These are phyloP conservation scores for Cystobasidium ongulense DNA, from an alignment of 768 basidiomycete genomes.

Conservation along the genomic window DNA sequence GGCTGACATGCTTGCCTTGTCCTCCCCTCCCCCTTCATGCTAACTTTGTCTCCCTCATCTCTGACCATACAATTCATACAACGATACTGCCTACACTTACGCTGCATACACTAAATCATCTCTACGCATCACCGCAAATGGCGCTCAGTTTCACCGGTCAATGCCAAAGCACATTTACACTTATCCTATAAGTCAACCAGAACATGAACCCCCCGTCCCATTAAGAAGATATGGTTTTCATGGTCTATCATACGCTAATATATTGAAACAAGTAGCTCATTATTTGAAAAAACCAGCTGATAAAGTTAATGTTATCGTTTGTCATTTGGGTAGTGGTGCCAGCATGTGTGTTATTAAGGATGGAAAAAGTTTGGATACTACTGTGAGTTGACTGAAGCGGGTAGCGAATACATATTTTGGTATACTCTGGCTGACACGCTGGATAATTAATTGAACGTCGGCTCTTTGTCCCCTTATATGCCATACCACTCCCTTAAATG, in stretches of 20 bases:
- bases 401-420: too few species aligned
- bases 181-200: conserved; percentile 62
- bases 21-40: too few species aligned
- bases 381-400: too few species aligned
- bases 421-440: too few species aligned
- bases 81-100: not conserved
- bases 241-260: conserved; percentile 56
- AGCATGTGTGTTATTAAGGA: conserved; percentile 65
- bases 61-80: not conserved
- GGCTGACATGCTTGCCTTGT: not conserved
- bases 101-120: too few species aligned
- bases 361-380: conserved; percentile 69
- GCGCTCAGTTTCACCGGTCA: conserved; percentile 58
- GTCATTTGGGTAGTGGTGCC: conserved; percentile 87
- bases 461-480: too few species aligned
- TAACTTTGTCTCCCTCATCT: not conserved
- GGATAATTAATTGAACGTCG: too few species aligned
- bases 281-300: conserved; percentile 55
- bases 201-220: conserved; percentile 57
- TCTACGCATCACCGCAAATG: not conserved
- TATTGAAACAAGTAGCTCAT: conserved; percentile 57
- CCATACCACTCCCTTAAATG: too few species aligned
- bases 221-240: conserved; percentile 88
- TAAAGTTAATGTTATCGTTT: conserved; percentile 63
- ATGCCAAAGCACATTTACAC: conserved; percentile 68